Evolutionary conservation across 1,139 yeast genomes (phyloP).

Genomic region (Protomyces pachydermus): DNA sequence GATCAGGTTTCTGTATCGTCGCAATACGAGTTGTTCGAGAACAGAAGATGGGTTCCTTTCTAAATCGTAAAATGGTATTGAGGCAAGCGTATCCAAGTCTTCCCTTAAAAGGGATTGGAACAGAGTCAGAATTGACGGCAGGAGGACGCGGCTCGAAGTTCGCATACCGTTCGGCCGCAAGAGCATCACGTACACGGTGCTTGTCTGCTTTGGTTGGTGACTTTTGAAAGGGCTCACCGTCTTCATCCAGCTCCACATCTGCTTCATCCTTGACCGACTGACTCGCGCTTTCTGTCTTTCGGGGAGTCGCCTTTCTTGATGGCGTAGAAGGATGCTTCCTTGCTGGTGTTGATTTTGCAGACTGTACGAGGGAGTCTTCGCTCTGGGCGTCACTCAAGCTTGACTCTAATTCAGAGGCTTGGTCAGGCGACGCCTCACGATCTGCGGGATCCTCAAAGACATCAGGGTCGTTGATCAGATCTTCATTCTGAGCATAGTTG

Average conservation of each 20-base stretch:
- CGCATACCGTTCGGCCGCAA: constrained; percentile 18
- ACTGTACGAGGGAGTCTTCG: neutral
- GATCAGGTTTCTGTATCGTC: constrained; percentile 23
- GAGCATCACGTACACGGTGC: constrained; percentile 13
- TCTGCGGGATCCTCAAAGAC: constrained; percentile 14
- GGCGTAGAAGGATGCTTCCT: neutral
- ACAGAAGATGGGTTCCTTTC: constrained; percentile 26
- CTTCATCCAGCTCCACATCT: constrained; percentile 1
- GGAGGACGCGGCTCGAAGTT: constrained; percentile 18
- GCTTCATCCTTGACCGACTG: neutral
- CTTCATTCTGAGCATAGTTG: constrained; percentile 15
- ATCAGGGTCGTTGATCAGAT: constrained; percentile 9
- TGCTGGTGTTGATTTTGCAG: neutral
- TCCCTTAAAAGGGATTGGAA: constrained; percentile 24
- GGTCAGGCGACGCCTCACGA: constrained; percentile 23
- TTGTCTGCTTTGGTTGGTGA: constrained; percentile 15
- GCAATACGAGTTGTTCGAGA: constrained; percentile 28
- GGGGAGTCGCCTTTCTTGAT: neutral
- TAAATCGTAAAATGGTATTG: constrained; percentile 27
- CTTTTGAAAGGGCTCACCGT: constrained; percentile 2
- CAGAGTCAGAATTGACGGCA: constrained; percentile 20
- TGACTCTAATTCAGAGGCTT: constrained; percentile 3
- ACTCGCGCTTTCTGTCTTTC: too few relatives aligned
- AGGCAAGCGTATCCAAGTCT: constrained; percentile 27
- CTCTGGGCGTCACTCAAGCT: constrained; percentile 14